Conservation (phyloP, 2,329 filamentous ascomycete genomes). For the Fonsecaea nubica region DNA sequence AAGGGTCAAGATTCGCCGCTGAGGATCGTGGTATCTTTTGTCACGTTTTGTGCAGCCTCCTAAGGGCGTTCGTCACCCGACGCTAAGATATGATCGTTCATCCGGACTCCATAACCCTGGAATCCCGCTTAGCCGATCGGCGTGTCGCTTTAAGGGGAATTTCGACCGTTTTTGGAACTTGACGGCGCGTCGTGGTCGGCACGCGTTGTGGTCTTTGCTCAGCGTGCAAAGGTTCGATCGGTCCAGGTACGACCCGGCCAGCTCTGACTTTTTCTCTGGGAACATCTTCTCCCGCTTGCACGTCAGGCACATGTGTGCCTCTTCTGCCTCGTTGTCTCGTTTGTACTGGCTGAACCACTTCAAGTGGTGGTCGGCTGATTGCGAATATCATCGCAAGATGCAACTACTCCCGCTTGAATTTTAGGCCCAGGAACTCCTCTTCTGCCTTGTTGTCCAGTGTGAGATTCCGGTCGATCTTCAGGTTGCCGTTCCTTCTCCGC, state of each 20-base stretch:
- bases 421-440: neutral
- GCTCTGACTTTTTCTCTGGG: no score
- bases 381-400: neutral
- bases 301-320: no score
- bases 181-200: neutral
- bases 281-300: no score
- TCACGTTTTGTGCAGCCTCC: neutral
- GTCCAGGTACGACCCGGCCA: no score
- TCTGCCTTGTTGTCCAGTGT: neutral
- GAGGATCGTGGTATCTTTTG: slow-evolving; percentile 26
- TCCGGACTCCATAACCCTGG: neutral
- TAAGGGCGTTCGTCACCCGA: neutral
- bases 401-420: neutral
- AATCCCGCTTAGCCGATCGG: neutral
- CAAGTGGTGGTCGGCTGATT: neutral
- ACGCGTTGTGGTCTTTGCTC: neutral
- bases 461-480: neutral
- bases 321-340: neutral
- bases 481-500: slow-evolving; percentile 13
- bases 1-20: no score
- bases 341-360: neutral
- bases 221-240: no score
- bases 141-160: no score
- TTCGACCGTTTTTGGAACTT: no score
- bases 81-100: neutral